phyloP scores from a whole-genome alignment of 1,284 basidiomycete genomes.

The Porodaedalea pini region DNA sequence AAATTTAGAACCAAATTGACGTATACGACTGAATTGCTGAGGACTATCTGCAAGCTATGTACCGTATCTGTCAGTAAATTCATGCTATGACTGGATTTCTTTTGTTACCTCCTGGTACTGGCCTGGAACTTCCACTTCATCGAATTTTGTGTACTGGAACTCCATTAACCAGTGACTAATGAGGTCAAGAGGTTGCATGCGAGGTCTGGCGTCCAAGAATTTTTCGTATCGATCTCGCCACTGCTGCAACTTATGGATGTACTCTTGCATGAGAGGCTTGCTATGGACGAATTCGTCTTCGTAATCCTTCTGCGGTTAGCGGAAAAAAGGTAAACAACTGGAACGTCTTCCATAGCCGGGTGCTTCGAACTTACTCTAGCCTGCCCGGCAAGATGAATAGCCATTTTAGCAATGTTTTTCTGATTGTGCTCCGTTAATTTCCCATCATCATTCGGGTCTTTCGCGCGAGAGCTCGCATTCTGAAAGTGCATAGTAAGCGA shows the following conservation, averaged over 20 bases:
- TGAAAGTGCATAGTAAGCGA: conserved; percentile 28
- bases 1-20: conserved; percentile 87
- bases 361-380: conserved; percentile 49
- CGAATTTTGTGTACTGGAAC: conserved; percentile 97
- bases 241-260: conserved; percentile 83
- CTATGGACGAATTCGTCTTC: conserved; percentile 88
- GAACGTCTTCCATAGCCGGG: not conserved
- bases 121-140: conserved; percentile 97
- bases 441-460: conserved; percentile 73
- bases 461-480: conserved; percentile 72
- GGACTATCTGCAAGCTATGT: conserved; percentile 88
- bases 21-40: conserved; percentile 88
- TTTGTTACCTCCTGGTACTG: conserved; percentile 86
- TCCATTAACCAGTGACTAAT: conserved; percentile 94
- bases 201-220: conserved; percentile 78
- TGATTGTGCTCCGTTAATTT: conserved; percentile 57
- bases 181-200: conserved; percentile 84
- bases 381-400: conserved; percentile 61
- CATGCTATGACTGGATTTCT: conserved; percentile 13
- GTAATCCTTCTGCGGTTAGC: conserved; percentile 66
- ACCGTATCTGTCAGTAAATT: conserved; percentile 2
- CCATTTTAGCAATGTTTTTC: conserved; percentile 70
- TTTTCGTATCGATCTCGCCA: conserved; percentile 95
- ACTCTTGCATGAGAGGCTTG: conserved; percentile 83
- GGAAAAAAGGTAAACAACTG: conserved; percentile 9